Base-by-base conservation (phyloP, 495 filamentous ascomycete genomes). In the Podospora anserina region DNA sequence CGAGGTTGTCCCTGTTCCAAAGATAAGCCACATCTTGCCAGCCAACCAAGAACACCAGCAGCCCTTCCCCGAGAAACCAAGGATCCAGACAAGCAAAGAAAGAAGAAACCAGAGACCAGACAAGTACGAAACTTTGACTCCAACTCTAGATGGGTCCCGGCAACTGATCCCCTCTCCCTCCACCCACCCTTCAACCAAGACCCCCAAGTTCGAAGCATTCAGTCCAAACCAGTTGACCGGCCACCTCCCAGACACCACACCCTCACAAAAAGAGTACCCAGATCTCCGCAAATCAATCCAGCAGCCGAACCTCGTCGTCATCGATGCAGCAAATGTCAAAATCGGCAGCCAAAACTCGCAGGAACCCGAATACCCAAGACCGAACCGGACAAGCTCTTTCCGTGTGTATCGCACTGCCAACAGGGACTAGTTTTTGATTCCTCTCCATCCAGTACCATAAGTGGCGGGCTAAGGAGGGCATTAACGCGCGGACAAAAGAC, bases 81-180 rank as follows among this genome's bases (percentile, higher is more conserved):
- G 56, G 53, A 70, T 64, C 68, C 39, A 60, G 16, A 68, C 19
- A 69, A 59, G 20, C 57, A 64, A 66, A 68, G 68, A 73, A 72
- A 68, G 71, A 68, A 57, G 56, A 64, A 53, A 63, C 74, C 75
- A 66, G 65, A 60, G 66, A 59, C 76, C 86, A 82, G 92, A 96
- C 91, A 95, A 94, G 93, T 86, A 78, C 93, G 81, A 91, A 88
- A 81, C 93, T 93, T 94, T 97, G 93, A 97, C 88, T 83, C 92
- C 91, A 92, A 93, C 91, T 88, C 91, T 73, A 88, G 91, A 93
- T 92, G 94, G 91, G 92, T 92, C 93, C 93, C 84, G 81, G 70
- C 61, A 56, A 66, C 70, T 69, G 69, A 72, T 68, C 69, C 68
- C 55, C 15, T 11, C 32, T 63, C 32, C 16, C 61, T 19, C 32